Base-by-base conservation (phyloP, 1,139 yeast species). In the Taphrina sp. region DNA sequence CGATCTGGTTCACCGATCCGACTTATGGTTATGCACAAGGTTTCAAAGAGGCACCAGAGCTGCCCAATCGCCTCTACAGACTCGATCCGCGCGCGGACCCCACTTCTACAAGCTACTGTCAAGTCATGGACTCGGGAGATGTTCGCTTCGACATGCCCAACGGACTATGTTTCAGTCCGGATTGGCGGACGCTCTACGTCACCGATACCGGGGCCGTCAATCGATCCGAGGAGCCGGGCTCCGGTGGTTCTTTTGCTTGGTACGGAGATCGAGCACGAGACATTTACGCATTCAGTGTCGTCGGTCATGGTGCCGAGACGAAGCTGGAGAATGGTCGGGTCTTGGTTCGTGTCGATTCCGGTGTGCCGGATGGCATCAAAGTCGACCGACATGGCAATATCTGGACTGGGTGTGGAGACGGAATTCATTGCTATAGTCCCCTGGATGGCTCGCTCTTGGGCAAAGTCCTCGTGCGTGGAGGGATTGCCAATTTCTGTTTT, bases 361-460 rank as follows among this genome's bases (percentile, higher is more conserved):
- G 64, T 3, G 66, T 64, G 5, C 69, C 69, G 1, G 68, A 66
- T 52, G 69, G 69, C 3, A 64, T 67, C 56, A 66, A 65, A 57
- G 58, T 59, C 29, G 70, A 67, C 51, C 44, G 51, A 3, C 49
- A 43, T 0, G 70, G 69, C 3, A 65, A 65, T 45, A 66, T 67
- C 2, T 66, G 63, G 42, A 62, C 66, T 5, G 69, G 68, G 2
- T 65, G 69, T 44, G 60, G 56, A 3, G 67, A 65, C 49, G 69
- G 67, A 5, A 56, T 67, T n/a, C 65, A 65, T 17, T 66, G 66
- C n/a, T 67, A 69, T 69, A 61, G 64, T 46, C 39, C 49, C 3
- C n/a, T 10, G 1, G 59, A 59, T 20, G 70, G 70, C 5, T 33
- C 42, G 10, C 58, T 66, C n/a, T 54, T 66, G 16, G 69, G 69